Evolutionary conservation across 2,329 filamentous ascomycete species (phyloP).

Genomic region (Knoxdaviesia proteae): DNA sequence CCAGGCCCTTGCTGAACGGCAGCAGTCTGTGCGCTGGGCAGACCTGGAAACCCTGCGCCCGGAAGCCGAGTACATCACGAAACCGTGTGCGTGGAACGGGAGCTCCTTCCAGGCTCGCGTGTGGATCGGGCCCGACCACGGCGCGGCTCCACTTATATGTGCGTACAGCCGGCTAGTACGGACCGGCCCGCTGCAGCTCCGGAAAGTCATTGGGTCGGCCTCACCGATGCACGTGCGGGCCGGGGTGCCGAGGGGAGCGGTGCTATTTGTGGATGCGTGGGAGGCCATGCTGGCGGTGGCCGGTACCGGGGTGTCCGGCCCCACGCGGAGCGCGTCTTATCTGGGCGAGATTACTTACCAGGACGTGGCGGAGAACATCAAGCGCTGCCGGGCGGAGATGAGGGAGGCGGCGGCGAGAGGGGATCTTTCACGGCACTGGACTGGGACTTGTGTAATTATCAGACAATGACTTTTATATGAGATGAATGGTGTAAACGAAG

Average conservation of each 20-base stretch:
- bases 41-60: background rate
- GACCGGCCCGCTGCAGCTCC: slow-evolving; percentile 8
- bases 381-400: slow-evolving; percentile 14
- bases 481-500: too few relatives aligned
- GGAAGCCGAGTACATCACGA: slow-evolving; percentile 10
- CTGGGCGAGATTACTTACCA: slow-evolving; percentile 14
- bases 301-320: slow-evolving; percentile 8
- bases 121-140: background rate
- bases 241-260: slow-evolving; percentile 23
- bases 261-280: slow-evolving; percentile 32
- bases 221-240: slow-evolving; percentile 27
- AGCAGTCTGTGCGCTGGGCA: background rate
- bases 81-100: slow-evolving; percentile 10
- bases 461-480: too few relatives aligned
- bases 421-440: background rate
- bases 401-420: slow-evolving; percentile 2
- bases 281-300: slow-evolving; percentile 24
- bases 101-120: slow-evolving; percentile 11
- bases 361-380: slow-evolving; percentile 22
- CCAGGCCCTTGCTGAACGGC: too few relatives aligned
- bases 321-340: slow-evolving; percentile 8
- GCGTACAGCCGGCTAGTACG: slow-evolving; percentile 14
- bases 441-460: too few relatives aligned
- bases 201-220: slow-evolving; percentile 20
- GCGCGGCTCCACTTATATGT: slow-evolving; percentile 2